Percentiles rank a stretch among this genome's conserved stretches.
Conservation (phyloP, 2,329 filamentous ascomycete species). For the Trichoderma semiorbis region DNA sequence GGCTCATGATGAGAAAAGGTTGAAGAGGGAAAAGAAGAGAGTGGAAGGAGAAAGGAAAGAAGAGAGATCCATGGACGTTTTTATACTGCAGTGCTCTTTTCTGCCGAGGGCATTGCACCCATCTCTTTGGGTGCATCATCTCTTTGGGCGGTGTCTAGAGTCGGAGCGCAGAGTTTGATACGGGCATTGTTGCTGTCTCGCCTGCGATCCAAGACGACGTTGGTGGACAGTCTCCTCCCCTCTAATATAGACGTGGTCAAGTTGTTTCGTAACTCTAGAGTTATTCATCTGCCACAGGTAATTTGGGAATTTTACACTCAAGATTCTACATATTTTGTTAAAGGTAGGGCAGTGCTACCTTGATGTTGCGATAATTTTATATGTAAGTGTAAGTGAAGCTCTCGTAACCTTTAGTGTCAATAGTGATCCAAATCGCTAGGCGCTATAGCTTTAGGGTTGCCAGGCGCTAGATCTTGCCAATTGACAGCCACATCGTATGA, state of each 20-base stretch:
- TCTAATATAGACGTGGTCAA: background rate
- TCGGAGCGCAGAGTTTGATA: background rate
- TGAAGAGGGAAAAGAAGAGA: background rate
- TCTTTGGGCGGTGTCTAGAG: background rate
- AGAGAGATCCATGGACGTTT: too few species aligned
- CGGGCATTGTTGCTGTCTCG: background rate
- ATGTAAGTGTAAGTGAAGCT: background rate
- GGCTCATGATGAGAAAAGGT: background rate
- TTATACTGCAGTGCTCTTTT: background rate
- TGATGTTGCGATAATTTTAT: too few species aligned
- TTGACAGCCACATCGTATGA: too few species aligned
- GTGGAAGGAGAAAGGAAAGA: background rate
- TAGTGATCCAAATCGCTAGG: background rate
- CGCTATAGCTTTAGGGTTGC: background rate
- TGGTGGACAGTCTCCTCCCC: background rate
- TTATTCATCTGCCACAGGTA: background rate
- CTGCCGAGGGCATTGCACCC: fast-evolving
- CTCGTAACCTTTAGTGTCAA: background rate
- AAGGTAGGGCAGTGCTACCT: too few species aligned
- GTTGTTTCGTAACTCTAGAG: background rate
- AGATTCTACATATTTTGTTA: background rate
- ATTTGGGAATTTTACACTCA: background rate
- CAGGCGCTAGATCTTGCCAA: background rate
- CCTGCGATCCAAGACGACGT: background rate
- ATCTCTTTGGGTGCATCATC: background rate